Percentiles rank a stretch among this genome's conserved stretches.
phyloP scores from a whole-genome alignment of 2,329 filamentous ascomycete species.

The Emergomyces orientalis region DNA sequence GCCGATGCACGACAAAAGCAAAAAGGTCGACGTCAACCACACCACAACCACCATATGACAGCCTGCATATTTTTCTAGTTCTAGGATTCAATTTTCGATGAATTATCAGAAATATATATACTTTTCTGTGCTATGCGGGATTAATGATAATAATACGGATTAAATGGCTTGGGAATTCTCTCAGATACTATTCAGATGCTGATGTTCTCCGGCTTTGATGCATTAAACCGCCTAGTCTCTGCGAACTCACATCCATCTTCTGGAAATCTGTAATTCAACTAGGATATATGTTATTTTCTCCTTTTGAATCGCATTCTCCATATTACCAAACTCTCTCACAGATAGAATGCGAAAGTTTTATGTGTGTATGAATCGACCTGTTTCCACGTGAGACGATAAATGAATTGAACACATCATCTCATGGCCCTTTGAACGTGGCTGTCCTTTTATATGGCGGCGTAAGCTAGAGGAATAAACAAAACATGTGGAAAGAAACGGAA shows the following conservation, averaged over 20 bases:
- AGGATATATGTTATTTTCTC: not conserved
- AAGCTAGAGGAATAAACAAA: not conserved
- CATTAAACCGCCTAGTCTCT: not conserved
- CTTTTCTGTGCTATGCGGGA: not conserved
- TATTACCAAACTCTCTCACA: not conserved
- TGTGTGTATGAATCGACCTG: not conserved
- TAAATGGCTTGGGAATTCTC: not conserved
- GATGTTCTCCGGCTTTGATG: not conserved
- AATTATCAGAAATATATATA: not conserved
- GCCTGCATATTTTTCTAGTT: not conserved
- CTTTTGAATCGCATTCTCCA: not conserved
- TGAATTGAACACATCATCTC: not conserved
- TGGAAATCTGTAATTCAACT: not conserved
- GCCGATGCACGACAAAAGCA: not conserved
- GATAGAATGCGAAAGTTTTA: not conserved
- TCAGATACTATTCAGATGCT: not conserved
- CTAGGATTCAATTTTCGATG: not conserved
- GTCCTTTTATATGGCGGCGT: not conserved
- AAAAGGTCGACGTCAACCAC: not conserved
- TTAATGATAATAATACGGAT: not conserved
- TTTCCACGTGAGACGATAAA: not conserved
- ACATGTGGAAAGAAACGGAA: not conserved
- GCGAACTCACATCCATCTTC: not conserved
- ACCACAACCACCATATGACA: not conserved
- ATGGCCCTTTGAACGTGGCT: not conserved